Conservation (phyloP, 1,284 basidiomycete genomes). For the Cerioporus squamosus region DNA sequence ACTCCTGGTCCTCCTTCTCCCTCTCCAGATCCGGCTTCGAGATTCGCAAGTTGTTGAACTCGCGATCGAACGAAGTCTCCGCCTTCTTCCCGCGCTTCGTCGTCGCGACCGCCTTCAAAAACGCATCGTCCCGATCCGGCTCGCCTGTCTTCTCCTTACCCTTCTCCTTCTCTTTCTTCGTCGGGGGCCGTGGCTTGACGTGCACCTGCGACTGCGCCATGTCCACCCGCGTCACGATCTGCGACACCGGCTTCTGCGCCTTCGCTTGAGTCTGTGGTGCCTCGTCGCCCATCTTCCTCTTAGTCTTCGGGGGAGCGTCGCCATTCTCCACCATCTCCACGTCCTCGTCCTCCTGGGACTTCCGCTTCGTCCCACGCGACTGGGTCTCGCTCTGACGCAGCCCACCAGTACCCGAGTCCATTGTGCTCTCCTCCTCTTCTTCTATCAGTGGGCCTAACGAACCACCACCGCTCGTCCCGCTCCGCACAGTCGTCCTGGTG, state of each 20-base stretch:
- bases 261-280: slow-evolving; percentile 31
- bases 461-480: neutral
- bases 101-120: slow-evolving; percentile 75
- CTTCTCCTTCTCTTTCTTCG: slow-evolving; percentile 9
- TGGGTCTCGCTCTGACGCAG: slow-evolving; percentile 17
- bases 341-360: slow-evolving; percentile 12
- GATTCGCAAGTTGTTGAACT: slow-evolving; percentile 84
- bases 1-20: slow-evolving; percentile 51
- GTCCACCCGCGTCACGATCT: slow-evolving; percentile 32
- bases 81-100: slow-evolving; percentile 70
- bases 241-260: slow-evolving; percentile 18
- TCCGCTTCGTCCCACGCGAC: slow-evolving; percentile 40
- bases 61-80: slow-evolving; percentile 81
- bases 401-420: slow-evolving; percentile 11
- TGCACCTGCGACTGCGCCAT: slow-evolving; percentile 39
- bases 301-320: slow-evolving; percentile 31
- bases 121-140: slow-evolving; percentile 68
- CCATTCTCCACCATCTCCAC: slow-evolving; percentile 42
- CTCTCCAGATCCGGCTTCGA: slow-evolving; percentile 61
- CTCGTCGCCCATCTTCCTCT: slow-evolving; percentile 46
- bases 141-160: slow-evolving; percentile 44
- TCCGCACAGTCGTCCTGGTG: slow-evolving; percentile 3
- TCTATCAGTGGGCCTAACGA: slow-evolving; percentile 16
- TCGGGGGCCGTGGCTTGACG: slow-evolving; percentile 12
- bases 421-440: slow-evolving; percentile 26